Evolutionary conservation across 352 stramenopile genomes (phyloP).

Genomic region (Pythium vanterpoolii): DNA sequence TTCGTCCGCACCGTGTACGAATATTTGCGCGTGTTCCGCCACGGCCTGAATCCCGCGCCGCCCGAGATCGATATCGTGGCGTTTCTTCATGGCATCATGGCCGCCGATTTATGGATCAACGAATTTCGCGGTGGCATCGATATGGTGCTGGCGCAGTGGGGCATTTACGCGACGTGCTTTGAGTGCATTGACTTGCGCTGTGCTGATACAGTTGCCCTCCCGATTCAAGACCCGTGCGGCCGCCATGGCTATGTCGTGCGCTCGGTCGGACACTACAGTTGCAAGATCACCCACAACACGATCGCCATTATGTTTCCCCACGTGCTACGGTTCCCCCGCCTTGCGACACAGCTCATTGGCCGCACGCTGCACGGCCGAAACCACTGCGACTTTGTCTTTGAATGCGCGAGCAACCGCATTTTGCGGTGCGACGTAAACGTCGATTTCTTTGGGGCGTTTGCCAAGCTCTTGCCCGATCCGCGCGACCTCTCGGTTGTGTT

Average conservation of each 20-base stretch:
- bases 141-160: constrained; percentile 14
- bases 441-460: constrained; percentile 15
- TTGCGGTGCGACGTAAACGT: constrained; percentile 14
- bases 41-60: constrained; percentile 1
- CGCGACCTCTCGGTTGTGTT: constrained; percentile 13
- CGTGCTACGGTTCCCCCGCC: not conserved
- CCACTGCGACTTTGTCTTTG: constrained; percentile 22
- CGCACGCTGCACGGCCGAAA: not conserved
- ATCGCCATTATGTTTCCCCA: constrained; percentile 23
- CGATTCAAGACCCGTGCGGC: constrained; percentile 12
- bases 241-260: constrained; percentile 9
- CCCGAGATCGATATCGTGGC: constrained; percentile 7
- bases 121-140: constrained; percentile 13
- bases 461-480: constrained; percentile 7
- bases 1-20: constrained; percentile 10
- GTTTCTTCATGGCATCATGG: constrained; percentile 11
- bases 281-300: constrained; percentile 1
- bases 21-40: constrained; percentile 18
- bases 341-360: constrained; percentile 5
- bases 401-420: constrained; percentile 5
- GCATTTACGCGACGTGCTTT: constrained; percentile 12
- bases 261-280: not conserved
- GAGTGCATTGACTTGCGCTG: constrained; percentile 1
- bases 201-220: not conserved
- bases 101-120: constrained; percentile 12